Evolutionary conservation across 2,329 filamentous ascomycete species (phyloP).

Genomic region (Didymella lethalis): DNA sequence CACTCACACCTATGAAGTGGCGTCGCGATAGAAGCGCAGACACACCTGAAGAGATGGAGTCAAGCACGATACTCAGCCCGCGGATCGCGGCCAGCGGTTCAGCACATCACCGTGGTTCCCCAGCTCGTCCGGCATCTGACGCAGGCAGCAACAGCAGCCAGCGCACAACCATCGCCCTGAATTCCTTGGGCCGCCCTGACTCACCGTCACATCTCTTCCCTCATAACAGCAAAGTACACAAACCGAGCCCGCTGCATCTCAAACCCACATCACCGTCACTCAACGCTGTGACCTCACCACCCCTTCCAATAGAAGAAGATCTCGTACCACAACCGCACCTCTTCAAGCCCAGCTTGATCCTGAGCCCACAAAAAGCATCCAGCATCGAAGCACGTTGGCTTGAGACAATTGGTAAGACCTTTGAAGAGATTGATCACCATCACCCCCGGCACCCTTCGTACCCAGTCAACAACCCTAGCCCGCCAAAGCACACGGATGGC

Average conservation of each 20-base stretch:
- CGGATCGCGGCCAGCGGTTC: constrained; percentile 25
- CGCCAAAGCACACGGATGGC: constrained; percentile 31
- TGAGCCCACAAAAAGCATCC: constrained; percentile 79
- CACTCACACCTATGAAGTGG: constrained; percentile 43
- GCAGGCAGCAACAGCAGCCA: constrained; percentile 49
- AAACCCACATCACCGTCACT: constrained; percentile 42
- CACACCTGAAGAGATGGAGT: constrained; percentile 40
- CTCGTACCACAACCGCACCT: constrained; percentile 31
- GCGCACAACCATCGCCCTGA: constrained; percentile 46
- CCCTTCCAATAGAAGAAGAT: constrained; percentile 28
- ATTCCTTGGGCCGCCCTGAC: constrained; percentile 30
- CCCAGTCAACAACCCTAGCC: constrained; percentile 30
- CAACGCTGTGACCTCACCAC: constrained; percentile 27
- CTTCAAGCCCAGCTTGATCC: constrained; percentile 58
- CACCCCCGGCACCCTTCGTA: constrained; percentile 21
- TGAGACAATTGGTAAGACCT: constrained; percentile 51
- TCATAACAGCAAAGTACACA: constrained; percentile 37
- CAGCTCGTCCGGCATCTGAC: constrained; percentile 42
- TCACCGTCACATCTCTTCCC: constrained; percentile 34
- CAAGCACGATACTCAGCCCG: constrained; percentile 41
- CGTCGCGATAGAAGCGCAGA: constrained; percentile 28
- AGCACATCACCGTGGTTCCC: constrained; percentile 38
- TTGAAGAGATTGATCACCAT: constrained; percentile 51
- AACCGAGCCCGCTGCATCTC: constrained; percentile 45
- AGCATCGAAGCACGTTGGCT: constrained; percentile 78